phyloP scores from a whole-genome alignment of 345 rosid genomes.

The Hibiscus syriacus region DNA sequence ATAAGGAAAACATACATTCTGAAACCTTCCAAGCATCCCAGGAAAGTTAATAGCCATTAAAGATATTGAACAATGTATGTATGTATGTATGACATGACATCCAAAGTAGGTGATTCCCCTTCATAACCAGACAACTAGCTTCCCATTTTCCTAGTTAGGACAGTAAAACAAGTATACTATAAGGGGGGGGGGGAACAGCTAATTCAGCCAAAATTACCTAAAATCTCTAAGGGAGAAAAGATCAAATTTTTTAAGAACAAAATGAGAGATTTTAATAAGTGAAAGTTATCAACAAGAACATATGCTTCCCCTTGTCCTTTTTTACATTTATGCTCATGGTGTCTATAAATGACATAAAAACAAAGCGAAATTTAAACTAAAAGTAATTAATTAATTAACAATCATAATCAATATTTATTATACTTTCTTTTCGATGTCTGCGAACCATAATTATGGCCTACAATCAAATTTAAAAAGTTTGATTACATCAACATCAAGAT shows the following conservation, averaged over 20 bases:
- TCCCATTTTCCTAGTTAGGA: not conserved
- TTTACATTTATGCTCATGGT: too few relatives aligned
- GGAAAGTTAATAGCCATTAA: too few relatives aligned
- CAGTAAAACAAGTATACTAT: not conserved
- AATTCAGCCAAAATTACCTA: not conserved
- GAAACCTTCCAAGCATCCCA: too few relatives aligned
- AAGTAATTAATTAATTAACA: not conserved
- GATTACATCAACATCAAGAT: not conserved
- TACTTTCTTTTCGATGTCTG: not conserved
- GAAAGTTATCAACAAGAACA: too few relatives aligned
- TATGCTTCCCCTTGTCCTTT: too few relatives aligned
- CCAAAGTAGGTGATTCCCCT: not conserved
- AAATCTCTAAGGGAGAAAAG: too few relatives aligned
- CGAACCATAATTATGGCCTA: not conserved
- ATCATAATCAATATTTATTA: not conserved
- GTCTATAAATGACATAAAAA: too few relatives aligned
- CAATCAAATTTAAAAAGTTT: not conserved
- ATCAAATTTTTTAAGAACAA: too few relatives aligned
- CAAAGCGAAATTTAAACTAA: not conserved
- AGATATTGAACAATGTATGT: too few relatives aligned
- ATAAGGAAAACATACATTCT: too few relatives aligned
- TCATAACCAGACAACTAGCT: not conserved
- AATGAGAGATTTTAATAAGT: too few relatives aligned
- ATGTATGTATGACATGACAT: not conserved
- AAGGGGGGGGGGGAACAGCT: not conserved